These are phyloP conservation scores for Talaromyces borbonicus DNA, from an alignment of 495 filamentous ascomycete genomes.

Conservation along the genomic window DNA sequence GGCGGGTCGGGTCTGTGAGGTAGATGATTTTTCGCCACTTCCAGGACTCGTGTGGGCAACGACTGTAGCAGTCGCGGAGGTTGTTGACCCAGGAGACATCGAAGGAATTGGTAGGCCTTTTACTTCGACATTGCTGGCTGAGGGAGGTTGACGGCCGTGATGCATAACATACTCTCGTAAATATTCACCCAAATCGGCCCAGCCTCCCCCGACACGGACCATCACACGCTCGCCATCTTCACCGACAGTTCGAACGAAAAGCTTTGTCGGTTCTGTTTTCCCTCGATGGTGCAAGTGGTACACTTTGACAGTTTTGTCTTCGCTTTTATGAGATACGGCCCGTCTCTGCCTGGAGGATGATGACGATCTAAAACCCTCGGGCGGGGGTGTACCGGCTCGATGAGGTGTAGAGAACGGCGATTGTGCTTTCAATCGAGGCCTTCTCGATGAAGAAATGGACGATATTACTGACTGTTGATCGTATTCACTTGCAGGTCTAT, in stretches of 20 bases:
- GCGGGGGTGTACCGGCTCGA: constrained; percentile 45
- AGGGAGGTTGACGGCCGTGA: constrained; percentile 51
- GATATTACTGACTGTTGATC: constrained; percentile 27
- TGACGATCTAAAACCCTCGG: constrained; percentile 51
- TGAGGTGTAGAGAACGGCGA: constrained; percentile 27
- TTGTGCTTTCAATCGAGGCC: constrained; percentile 23
- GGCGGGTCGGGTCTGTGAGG: constrained; percentile 26
- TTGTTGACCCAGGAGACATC: constrained; percentile 18
- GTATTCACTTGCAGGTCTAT: constrained; percentile 25
- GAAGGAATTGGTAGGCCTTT: constrained; percentile 27
- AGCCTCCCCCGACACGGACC: constrained; percentile 94
- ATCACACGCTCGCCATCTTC: constrained; percentile 88
- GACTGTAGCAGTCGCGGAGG: constrained; percentile 13
- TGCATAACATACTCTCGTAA: constrained; percentile 87
- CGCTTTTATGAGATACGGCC: constrained; percentile 24
- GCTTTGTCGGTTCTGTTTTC: constrained; percentile 76
- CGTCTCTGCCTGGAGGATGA: constrained; percentile 40
- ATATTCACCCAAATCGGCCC: constrained; percentile 92
- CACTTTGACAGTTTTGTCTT: constrained; percentile 64
- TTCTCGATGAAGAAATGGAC: constrained; percentile 26
- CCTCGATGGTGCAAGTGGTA: constrained; percentile 86
- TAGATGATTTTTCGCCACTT: constrained; percentile 23
- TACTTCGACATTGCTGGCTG: constrained; percentile 25
- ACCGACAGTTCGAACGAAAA: constrained; percentile 86
- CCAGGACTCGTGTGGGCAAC: constrained; percentile 23